A percentile compares a stretch with the other conserved stretches of the same genome.
Evolutionary conservation across 768 basidiomycete genomes (phyloP).

Genomic region (Amanita pseudoporphyria): DNA sequence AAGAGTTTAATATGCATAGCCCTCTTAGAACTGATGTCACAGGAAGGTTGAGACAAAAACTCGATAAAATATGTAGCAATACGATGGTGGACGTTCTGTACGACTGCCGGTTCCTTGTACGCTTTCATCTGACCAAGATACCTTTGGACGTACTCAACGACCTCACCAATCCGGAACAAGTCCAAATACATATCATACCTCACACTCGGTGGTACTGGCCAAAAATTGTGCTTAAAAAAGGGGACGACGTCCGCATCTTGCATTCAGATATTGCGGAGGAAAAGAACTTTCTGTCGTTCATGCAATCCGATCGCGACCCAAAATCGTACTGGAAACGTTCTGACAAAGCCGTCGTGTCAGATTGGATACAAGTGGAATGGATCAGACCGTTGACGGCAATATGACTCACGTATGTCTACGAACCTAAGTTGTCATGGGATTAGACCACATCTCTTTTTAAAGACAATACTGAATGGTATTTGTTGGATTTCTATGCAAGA

Average conservation of each 20-base stretch:
- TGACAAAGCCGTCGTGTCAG: slow-evolving; percentile 11
- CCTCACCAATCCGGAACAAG: slow-evolving; percentile 14
- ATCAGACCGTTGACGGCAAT: slow-evolving; percentile 27
- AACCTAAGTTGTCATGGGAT: background rate
- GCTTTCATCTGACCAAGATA: slow-evolving; percentile 32
- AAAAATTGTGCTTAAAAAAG: slow-evolving; percentile 24
- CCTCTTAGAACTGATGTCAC: slow-evolving; percentile 36
- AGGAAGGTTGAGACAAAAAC: slow-evolving; percentile 11
- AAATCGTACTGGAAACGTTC: slow-evolving; percentile 8
- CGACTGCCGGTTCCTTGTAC: slow-evolving; percentile 56
- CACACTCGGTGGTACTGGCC: slow-evolving; percentile 40
- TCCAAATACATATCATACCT: slow-evolving; percentile 25
- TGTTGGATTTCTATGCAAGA: slow-evolving; percentile 14
- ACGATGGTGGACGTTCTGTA: slow-evolving; percentile 36
- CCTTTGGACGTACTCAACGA: slow-evolving; percentile 26
- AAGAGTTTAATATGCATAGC: slow-evolving; percentile 14
- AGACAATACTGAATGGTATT: background rate
- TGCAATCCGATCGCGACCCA: background rate
- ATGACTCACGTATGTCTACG: slow-evolving; percentile 8
- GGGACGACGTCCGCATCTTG: slow-evolving; percentile 8
- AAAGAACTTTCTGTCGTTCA: background rate
- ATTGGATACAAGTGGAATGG: slow-evolving; percentile 38
- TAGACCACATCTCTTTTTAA: too few species aligned
- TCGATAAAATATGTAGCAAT: slow-evolving; percentile 10
- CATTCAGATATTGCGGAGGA: slow-evolving; percentile 13